phyloP scores from a whole-genome alignment of 176 grass and related monocot species.

The Juncus inflexus region DNA sequence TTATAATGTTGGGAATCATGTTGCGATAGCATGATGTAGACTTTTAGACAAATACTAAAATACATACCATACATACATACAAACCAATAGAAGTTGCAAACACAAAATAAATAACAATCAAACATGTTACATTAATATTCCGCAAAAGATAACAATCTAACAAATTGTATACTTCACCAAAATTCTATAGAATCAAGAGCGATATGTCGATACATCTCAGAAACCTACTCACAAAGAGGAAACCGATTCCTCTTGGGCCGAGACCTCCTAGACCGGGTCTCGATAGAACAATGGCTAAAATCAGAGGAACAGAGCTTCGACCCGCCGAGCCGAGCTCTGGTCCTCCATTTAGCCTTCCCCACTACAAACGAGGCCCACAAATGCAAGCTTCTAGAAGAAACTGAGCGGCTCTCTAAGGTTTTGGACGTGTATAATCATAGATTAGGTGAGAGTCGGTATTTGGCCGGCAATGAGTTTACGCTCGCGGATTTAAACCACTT shows the following conservation, averaged over 20 bases:
- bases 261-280: slow-evolving; percentile 75
- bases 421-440: slow-evolving; percentile 85
- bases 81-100: too few species aligned
- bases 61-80: too few species aligned
- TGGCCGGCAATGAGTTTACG: slow-evolving; percentile 71
- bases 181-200: slow-evolving; percentile 72
- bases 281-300: slow-evolving; percentile 93
- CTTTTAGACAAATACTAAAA: too few species aligned
- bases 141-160: too few species aligned
- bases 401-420: slow-evolving; percentile 44
- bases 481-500: slow-evolving; percentile 78
- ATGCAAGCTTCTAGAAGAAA: slow-evolving; percentile 31
- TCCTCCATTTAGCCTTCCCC: slow-evolving; percentile 77
- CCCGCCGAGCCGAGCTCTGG: slow-evolving; percentile 66
- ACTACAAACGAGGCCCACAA: slow-evolving; percentile 18
- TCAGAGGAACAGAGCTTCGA: slow-evolving; percentile 80
- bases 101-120: too few species aligned
- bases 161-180: too few species aligned
- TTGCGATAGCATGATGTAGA: too few species aligned
- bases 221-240: slow-evolving; percentile 50
- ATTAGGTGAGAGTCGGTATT: slow-evolving; percentile 55
- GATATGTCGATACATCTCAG: slow-evolving; percentile 67
- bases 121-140: too few species aligned
- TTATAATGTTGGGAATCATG: too few species aligned
- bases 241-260: slow-evolving; percentile 59